A percentile compares a stretch with the other conserved stretches of the same genome.
These are phyloP conservation scores for Penicillium turbatum DNA, from an alignment of 495 filamentous ascomycete genomes.

Conservation along the genomic window DNA sequence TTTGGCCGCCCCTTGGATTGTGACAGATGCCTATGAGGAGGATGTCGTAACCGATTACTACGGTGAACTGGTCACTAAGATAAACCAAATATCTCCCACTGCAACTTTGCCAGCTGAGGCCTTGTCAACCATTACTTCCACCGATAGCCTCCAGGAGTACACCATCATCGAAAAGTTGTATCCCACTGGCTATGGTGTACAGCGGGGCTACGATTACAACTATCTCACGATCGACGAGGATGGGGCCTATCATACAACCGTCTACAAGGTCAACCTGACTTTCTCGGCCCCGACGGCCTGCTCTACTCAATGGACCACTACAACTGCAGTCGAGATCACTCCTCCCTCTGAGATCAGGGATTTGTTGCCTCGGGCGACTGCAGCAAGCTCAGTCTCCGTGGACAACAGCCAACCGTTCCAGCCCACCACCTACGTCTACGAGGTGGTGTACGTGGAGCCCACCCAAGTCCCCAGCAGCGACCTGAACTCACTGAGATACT, in stretches of 20 bases:
- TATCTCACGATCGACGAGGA: background rate
- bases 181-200: conserved; percentile 22
- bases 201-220: conserved; percentile 10
- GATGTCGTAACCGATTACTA: conserved; percentile 12
- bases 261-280: conserved; percentile 33
- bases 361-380: conserved; percentile 21
- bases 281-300: conserved; percentile 36
- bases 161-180: conserved; percentile 36
- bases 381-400: conserved; percentile 29
- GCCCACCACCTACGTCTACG: conserved; percentile 27
- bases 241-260: conserved; percentile 18
- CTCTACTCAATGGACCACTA: conserved; percentile 29
- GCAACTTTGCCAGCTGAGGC: conserved; percentile 28
- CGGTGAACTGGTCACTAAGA: conserved; percentile 7
- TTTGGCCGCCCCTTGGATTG: conserved; percentile 31
- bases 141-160: conserved; percentile 13
- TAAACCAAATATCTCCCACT: conserved; percentile 23
- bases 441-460: conserved; percentile 30
- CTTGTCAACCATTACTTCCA: conserved; percentile 29
- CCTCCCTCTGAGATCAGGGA: conserved; percentile 13
- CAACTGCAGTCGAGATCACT: conserved; percentile 18
- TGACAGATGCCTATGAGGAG: conserved; percentile 27
- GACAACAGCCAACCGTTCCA: conserved; percentile 23
- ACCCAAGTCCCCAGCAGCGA: conserved; percentile 26
- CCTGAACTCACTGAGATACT: conserved; percentile 22